phyloP scores from a whole-genome alignment of 1,284 basidiomycete genomes.

The Takashimella koratensis region DNA sequence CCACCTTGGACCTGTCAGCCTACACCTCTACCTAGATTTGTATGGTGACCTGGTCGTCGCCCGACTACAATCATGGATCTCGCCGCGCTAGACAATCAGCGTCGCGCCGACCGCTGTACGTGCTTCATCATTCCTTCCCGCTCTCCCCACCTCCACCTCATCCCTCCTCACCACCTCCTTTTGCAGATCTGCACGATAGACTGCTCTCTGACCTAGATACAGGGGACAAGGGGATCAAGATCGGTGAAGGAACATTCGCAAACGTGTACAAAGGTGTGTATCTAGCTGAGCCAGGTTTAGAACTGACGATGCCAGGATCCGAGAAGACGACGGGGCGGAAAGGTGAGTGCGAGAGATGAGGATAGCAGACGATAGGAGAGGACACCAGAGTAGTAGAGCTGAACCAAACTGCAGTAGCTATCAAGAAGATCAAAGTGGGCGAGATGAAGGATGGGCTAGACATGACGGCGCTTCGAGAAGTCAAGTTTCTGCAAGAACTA shows the following conservation, averaged over 20 bases:
- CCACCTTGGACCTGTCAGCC: no score
- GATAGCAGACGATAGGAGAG: no score
- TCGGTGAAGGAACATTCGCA: conserved; percentile 96
- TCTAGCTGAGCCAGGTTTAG: no score
- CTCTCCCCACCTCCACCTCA: neutral
- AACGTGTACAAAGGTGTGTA: conserved; percentile 87
- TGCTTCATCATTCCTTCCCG: neutral
- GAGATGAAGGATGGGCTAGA: conserved; percentile 97
- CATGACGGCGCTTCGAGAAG: conserved; percentile 97
- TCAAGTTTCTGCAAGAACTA: conserved; percentile 92
- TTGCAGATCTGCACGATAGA: neutral
- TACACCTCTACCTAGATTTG: no score
- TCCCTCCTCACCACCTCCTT: neutral
- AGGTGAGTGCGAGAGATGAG: conserved; percentile 29
- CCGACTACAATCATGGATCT: conserved; percentile 40
- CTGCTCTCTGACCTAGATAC: conserved; percentile 5
- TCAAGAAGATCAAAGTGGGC: conserved; percentile 97
- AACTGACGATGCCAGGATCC: conserved; percentile 12
- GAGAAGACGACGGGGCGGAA: conserved; percentile 40
- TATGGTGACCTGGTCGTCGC: no score
- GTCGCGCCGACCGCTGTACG: conserved; percentile 37
- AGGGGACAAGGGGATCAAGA: conserved; percentile 70
- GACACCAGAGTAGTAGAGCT: no score
- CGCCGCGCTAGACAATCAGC: conserved; percentile 38
- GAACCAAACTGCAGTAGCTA: conserved; percentile 76